These are phyloP conservation scores for Chlorociboria aeruginascens DNA, from an alignment of 495 filamentous ascomycete species.

Conservation along the genomic window DNA sequence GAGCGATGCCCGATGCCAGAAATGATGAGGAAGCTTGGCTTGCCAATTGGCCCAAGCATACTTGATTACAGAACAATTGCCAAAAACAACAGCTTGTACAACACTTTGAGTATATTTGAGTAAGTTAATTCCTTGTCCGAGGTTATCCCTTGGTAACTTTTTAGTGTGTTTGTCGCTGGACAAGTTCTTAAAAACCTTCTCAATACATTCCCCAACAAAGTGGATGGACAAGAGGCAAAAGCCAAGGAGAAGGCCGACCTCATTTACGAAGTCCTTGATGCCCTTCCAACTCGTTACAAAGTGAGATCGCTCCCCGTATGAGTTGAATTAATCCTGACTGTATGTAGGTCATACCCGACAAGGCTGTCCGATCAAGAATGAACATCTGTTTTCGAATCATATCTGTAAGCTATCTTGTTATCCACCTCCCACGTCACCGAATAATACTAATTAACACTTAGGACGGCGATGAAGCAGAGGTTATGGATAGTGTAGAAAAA, in stretches of 20 bases:
- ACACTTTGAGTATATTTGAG: conserved; percentile 86
- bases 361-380: conserved; percentile 67
- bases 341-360: conserved; percentile 49
- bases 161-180: conserved; percentile 68
- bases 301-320: background rate
- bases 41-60: conserved; percentile 66
- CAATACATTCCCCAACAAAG: conserved; percentile 44
- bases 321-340: background rate
- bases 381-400: conserved; percentile 80
- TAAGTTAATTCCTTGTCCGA: conserved; percentile 2
- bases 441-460: conserved; percentile 1
- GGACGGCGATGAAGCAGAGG: background rate
- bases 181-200: conserved; percentile 67
- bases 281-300: conserved; percentile 33
- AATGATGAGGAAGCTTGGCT: conserved; percentile 59
- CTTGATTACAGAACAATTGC: conserved; percentile 70
- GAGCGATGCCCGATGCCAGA: conserved; percentile 21
- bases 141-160: conserved; percentile 3
- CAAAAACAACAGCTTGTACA: conserved; percentile 86
- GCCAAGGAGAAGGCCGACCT: conserved; percentile 57
- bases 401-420: background rate
- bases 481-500: conserved; percentile 50
- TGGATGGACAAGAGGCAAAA: conserved; percentile 59
- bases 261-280: conserved; percentile 65
- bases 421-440: background rate